Conservation (phyloP, 2,329 filamentous ascomycete species). For the Didymella pomorum region DNA sequence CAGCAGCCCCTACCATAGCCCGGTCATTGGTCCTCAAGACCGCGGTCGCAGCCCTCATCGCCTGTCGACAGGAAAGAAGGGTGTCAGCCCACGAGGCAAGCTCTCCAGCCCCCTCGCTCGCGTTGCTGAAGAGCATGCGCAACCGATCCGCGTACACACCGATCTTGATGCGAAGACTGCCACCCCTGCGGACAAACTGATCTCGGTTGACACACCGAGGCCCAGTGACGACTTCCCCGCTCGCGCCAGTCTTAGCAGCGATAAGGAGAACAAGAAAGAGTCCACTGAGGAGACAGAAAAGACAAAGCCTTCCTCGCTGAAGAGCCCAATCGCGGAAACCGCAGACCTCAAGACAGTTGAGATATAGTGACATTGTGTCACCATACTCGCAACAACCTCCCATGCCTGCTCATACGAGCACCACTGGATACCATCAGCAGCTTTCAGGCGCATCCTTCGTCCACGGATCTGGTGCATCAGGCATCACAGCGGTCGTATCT, state of each 20-base stretch:
- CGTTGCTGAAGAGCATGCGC: conserved; percentile 72
- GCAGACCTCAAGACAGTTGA: conserved; percentile 59
- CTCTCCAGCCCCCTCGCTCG: conserved; percentile 77
- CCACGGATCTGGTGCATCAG: conserved; percentile 1
- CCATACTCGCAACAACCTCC: background rate
- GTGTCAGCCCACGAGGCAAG: conserved; percentile 69
- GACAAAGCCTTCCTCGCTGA: conserved; percentile 34
- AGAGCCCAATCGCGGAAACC: conserved; percentile 40
- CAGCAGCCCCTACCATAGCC: conserved; percentile 68
- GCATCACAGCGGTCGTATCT: conserved; percentile 11
- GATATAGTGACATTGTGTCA: conserved; percentile 46
- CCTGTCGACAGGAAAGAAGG: conserved; percentile 65
- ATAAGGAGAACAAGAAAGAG: conserved; percentile 50
- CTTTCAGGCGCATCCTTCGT: conserved; percentile 8
- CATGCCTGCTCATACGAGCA: conserved; percentile 8
- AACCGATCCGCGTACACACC: conserved; percentile 50
- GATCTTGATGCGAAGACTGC: conserved; percentile 43
- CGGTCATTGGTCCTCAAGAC: conserved; percentile 63
- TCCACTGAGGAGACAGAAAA: conserved; percentile 35
- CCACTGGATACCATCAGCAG: conserved; percentile 21
- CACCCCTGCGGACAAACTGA: conserved; percentile 50
- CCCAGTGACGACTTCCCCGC: conserved; percentile 49
- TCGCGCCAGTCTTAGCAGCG: conserved; percentile 48
- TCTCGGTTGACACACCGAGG: conserved; percentile 53
- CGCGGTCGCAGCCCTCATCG: conserved; percentile 77